These are phyloP conservation scores for Erythrobasidium hasegawianum DNA, from an alignment of 1,284 basidiomycete genomes.

Conservation along the genomic window DNA sequence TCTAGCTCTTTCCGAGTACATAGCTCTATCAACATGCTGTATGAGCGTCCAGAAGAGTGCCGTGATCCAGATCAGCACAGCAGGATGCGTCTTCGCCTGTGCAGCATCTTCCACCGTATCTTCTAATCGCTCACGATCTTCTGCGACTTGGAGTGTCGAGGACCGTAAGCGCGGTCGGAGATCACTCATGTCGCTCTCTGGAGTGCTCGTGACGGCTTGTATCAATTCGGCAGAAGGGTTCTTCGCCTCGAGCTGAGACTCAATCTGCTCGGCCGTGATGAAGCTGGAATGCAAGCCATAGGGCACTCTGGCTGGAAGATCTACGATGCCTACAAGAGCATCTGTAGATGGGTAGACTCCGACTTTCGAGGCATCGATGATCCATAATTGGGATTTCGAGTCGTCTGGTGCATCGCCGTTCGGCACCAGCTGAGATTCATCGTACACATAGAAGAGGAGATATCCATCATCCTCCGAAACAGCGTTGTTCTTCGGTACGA, in stretches of 20 bases:
- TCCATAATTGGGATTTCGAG: slow-evolving; percentile 52
- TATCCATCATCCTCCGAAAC: slow-evolving; percentile 53
- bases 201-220: neutral
- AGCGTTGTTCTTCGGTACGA: slow-evolving; percentile 48
- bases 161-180: slow-evolving; percentile 5
- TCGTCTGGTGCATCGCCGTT: slow-evolving; percentile 49
- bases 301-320: slow-evolving; percentile 52
- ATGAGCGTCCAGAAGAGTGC: slow-evolving; percentile 15
- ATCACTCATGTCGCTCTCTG: neutral
- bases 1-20: neutral
- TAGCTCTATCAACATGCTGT: slow-evolving; percentile 1
- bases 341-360: neutral
- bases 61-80: slow-evolving; percentile 17
- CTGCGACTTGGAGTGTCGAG: slow-evolving; percentile 4
- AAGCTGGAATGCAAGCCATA: slow-evolving; percentile 25
- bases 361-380: slow-evolving; percentile 53
- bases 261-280: slow-evolving; percentile 28
- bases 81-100: neutral
- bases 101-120: neutral
- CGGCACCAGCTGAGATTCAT: slow-evolving; percentile 50
- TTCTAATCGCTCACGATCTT: slow-evolving; percentile 7
- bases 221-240: slow-evolving; percentile 13
- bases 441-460: slow-evolving; percentile 54
- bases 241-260: slow-evolving; percentile 7
- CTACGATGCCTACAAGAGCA: slow-evolving; percentile 51